Evolutionary conservation across 1,284 basidiomycete genomes (phyloP).

Genomic region (Entoloma clypeatum): DNA sequence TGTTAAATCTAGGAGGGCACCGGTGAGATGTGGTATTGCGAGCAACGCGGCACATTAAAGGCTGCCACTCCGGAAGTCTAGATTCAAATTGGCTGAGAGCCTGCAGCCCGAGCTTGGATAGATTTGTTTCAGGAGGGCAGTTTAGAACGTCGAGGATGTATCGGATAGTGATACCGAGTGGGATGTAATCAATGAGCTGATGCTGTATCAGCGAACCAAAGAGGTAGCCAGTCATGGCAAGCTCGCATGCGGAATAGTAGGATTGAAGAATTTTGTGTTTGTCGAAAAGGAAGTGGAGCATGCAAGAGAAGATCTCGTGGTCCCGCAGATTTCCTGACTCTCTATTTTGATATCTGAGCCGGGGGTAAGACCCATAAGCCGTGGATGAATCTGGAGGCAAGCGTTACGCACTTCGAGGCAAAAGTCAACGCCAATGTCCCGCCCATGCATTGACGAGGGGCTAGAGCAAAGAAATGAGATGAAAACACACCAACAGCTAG

Average conservation of each 20-base stretch:
- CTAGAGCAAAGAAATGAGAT: slow-evolving; percentile 31
- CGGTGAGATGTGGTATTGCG: slow-evolving; percentile 76
- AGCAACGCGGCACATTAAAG: slow-evolving; percentile 88
- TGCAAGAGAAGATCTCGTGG: slow-evolving; percentile 91
- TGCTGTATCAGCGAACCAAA: slow-evolving; percentile 97
- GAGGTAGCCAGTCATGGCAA: slow-evolving; percentile 94
- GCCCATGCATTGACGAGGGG: slow-evolving; percentile 61
- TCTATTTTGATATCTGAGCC: slow-evolving; percentile 89
- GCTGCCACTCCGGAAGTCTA: slow-evolving; percentile 90
- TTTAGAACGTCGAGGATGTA: slow-evolving; percentile 95
- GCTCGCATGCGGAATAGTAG: slow-evolving; percentile 83
- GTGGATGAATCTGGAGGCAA: slow-evolving; percentile 94
- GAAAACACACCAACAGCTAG: slow-evolving; percentile 8
- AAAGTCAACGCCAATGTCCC: slow-evolving; percentile 84
- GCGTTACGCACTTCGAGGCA: slow-evolving; percentile 92
- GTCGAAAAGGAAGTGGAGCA: too few relatives aligned
- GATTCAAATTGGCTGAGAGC: slow-evolving; percentile 88
- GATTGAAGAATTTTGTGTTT: too few relatives aligned
- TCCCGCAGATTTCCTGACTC: slow-evolving; percentile 86
- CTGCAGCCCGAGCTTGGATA: slow-evolving; percentile 95
- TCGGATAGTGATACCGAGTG: slow-evolving; percentile 94
- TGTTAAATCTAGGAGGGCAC: slow-evolving; percentile 85
- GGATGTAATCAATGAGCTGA: slow-evolving; percentile 91
- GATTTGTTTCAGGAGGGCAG: slow-evolving; percentile 85
- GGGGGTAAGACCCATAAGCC: slow-evolving; percentile 93